A percentile compares a stretch with the other conserved stretches of the same genome.
Conservation (phyloP, 1,284 basidiomycete genomes). For the Boletus nobilissimus region DNA sequence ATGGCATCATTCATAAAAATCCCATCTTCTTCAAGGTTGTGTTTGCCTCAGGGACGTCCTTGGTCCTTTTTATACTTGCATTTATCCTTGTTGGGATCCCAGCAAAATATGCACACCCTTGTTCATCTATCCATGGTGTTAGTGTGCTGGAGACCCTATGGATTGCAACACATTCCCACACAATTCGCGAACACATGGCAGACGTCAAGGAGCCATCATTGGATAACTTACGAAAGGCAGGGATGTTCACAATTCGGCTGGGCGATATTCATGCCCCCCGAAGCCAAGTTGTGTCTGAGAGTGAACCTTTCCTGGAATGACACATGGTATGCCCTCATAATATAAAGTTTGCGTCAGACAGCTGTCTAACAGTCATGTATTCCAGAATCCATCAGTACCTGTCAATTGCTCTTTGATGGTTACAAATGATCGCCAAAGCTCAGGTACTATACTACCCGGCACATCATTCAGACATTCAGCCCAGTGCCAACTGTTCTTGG, state of each 20-base stretch:
- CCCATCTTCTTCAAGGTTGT: neutral
- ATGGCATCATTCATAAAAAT: neutral
- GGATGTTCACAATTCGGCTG: conserved; percentile 3
- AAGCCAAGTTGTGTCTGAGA: neutral
- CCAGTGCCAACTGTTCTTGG: no score
- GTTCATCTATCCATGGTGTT: neutral
- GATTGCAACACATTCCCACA: neutral
- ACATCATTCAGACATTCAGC: no score
- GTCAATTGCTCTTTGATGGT: no score
- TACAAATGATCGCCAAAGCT: no score
- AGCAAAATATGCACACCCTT: neutral
- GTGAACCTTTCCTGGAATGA: neutral
- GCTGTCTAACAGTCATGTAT: neutral
- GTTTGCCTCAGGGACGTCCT: neutral
- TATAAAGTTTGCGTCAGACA: neutral
- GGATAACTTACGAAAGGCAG: neutral
- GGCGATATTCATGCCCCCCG: neutral
- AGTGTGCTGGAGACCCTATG: neutral
- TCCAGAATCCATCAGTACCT: no score
- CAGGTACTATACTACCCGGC: no score
- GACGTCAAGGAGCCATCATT: neutral
- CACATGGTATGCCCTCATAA: neutral
- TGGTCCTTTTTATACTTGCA: neutral
- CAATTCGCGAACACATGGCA: neutral
- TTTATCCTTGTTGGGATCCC: neutral